Evolutionary conservation across 1,139 yeast species (phyloP), one percentile per base, ranked within the genome.

Genomic region (Suhomyces panamericanus): DNA sequence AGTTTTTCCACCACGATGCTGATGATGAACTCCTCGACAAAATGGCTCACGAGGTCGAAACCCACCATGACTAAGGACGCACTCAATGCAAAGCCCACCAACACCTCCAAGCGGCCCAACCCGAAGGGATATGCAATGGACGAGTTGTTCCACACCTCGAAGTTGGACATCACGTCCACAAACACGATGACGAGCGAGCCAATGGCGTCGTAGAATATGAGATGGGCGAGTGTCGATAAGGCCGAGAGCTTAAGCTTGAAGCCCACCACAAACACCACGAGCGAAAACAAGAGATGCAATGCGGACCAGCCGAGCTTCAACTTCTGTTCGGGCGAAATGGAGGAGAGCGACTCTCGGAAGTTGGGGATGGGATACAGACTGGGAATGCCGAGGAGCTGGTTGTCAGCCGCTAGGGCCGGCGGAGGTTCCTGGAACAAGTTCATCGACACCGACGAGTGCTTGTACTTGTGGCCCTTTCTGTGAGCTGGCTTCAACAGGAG

Each of bases 371-470:
- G 93, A 50, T 83, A 78, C 49, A 87, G 82, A 38, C 85, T 84
- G 0, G 96, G 95, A 29, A 90, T 78, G 41, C 85, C 80, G 41
- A 81, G 67, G 1, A 90, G 83, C 11, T 86, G 83, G 35, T 83
- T 72, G 22, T 55, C 54, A 11, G 53, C 43, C 12, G 57, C 59
- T 14, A 59, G 52, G 0, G 65, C 57, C 13, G 81, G 83, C 7
- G 90, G 85, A 1, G 97, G 96, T 59, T 91, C 98, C 60, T 88
- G 96, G 63, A 93, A 93, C 61, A 91, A 78, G 62, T 93, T 93
- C 93, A 93, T 87, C 3, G 96, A 87, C 6, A 93, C 96, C n/a
- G 97, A 89, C 6, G 97, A 89, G 58, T 93, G 98, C 62, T 93
- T 93, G 61, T 93, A 93, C 56, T 91, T 80, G 66, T 93, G 99